phyloP scores from a whole-genome alignment of 139 green algal species.

The Chlamydomonas urium region DNA sequence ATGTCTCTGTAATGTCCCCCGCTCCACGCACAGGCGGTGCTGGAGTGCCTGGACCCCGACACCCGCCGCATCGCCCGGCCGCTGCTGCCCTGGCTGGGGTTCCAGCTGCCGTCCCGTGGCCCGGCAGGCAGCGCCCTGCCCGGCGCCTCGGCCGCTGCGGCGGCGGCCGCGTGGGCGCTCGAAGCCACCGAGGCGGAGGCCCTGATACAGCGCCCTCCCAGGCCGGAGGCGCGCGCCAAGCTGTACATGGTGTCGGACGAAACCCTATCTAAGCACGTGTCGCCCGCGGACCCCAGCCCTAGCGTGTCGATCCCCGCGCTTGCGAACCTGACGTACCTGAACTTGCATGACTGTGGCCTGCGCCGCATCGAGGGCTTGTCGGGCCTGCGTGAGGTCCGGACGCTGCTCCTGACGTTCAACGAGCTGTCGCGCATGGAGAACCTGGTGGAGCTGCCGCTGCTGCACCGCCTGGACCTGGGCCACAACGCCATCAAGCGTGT shows the following conservation, averaged over 20 bases:
- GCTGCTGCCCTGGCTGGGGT: constrained; percentile 44
- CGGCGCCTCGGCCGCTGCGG: not conserved
- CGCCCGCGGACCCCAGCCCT: constrained; percentile 4
- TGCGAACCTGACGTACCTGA: constrained; percentile 52
- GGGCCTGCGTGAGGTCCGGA: constrained; percentile 17
- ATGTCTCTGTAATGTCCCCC: no score
- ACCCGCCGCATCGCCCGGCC: constrained; percentile 30
- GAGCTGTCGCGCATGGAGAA: constrained; percentile 55
- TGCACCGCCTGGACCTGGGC: constrained; percentile 44
- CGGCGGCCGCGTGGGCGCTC: not conserved
- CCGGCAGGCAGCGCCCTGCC: not conserved
- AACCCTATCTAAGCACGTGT: no score
- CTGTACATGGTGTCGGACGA: constrained; percentile 15
- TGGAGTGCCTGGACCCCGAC: constrained; percentile 33
- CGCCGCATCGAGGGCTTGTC: not conserved
- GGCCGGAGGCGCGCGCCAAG: constrained; percentile 9
- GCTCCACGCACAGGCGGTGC: constrained; percentile 3
- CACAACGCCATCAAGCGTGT: constrained; percentile 54
- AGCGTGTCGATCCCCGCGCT: not conserved
- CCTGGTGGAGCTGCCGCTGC: constrained; percentile 33
- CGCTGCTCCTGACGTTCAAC: constrained; percentile 66
- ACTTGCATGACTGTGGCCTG: constrained; percentile 49
- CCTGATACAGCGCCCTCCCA: constrained; percentile 7
- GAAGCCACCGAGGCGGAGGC: not conserved
- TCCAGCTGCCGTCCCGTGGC: constrained; percentile 18